These are phyloP conservation scores for Fusarium hainanense DNA, from an alignment of 2,329 filamentous ascomycete species.

Conservation along the genomic window DNA sequence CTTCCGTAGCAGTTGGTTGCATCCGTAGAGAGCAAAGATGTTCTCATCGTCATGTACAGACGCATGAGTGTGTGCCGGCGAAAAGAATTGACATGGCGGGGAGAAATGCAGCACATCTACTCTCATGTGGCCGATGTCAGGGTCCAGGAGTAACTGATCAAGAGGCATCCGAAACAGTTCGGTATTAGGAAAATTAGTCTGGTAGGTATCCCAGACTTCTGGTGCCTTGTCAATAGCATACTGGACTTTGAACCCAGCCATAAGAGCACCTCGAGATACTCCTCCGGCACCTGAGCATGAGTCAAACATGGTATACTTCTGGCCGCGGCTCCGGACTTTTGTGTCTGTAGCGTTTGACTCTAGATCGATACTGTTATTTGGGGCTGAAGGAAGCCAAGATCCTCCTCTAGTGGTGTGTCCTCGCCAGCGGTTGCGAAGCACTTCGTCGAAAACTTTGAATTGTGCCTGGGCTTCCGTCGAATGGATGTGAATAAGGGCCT, in stretches of 20 bases:
- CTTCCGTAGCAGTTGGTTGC: conserved; percentile 65
- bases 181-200: conserved; percentile 65
- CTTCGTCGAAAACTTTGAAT: conserved; percentile 47
- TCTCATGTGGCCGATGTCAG: conserved; percentile 48
- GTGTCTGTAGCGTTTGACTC: conserved; percentile 24
- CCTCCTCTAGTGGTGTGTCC: conserved; percentile 47
- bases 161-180: conserved; percentile 61
- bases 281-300: conserved; percentile 80
- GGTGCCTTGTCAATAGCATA: conserved; percentile 73
- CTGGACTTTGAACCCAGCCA: conserved; percentile 66
- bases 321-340: conserved; percentile 40
- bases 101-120: conserved; percentile 80
- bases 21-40: conserved; percentile 67
- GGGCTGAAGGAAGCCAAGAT: conserved; percentile 43
- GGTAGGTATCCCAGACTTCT: conserved; percentile 68
- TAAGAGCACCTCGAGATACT: conserved; percentile 70
- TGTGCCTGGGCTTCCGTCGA: conserved; percentile 48
- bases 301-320: conserved; percentile 75
- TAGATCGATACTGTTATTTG: conserved; percentile 37
- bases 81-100: conserved; percentile 82
- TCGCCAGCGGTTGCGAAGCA: conserved; percentile 51
- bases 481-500: conserved; percentile 51
- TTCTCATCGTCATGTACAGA: conserved; percentile 79
- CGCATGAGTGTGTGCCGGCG: conserved; percentile 74
- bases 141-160: conserved; percentile 59